These are phyloP conservation scores for Starmerella gropengiesseri DNA, from an alignment of 805 yeast species.

Conservation along the genomic window DNA sequence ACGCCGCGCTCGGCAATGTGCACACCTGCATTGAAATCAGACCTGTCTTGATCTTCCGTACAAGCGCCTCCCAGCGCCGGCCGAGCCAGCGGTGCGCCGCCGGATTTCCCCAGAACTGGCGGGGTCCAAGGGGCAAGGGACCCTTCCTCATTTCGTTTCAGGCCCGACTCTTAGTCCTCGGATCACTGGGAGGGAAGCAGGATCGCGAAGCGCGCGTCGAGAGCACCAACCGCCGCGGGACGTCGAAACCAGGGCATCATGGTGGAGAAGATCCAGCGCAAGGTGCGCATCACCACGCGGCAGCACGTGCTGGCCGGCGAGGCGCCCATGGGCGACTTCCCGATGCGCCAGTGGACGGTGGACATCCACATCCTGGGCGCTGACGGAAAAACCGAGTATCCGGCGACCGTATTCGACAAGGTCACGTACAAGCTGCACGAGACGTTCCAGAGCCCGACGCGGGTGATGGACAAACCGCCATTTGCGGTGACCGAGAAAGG, in stretches of 20 bases:
- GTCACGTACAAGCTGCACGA: slow-evolving; percentile 92
- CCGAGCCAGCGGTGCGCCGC: too few species aligned
- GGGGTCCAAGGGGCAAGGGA: too few species aligned
- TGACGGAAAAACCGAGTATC: slow-evolving; percentile 60
- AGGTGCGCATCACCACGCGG: slow-evolving; percentile 74
- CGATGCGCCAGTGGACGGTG: slow-evolving; percentile 90
- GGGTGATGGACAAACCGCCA: slow-evolving; percentile 72
- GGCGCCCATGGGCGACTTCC: slow-evolving; percentile 80
- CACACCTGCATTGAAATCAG: too few species aligned
- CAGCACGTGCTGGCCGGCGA: slow-evolving; percentile 73
- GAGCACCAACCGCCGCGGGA: too few species aligned
- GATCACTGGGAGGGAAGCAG: too few species aligned
- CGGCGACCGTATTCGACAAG: slow-evolving; percentile 81
- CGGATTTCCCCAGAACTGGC: too few species aligned
- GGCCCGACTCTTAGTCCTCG: too few species aligned
- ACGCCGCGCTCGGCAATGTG: too few species aligned
- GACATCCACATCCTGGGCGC: slow-evolving; percentile 64
- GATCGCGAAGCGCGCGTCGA: too few species aligned
- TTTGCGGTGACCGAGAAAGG: slow-evolving; percentile 86
- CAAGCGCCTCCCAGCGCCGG: too few species aligned
- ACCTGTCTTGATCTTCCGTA: too few species aligned
- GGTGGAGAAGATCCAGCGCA: slow-evolving; percentile 54
- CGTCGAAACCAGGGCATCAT: slow-evolving; percentile 6
- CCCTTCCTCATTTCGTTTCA: too few species aligned
- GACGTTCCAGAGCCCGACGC: slow-evolving; percentile 79